Evolutionary conservation across 305 asterid species (phyloP).

Genomic region (Rubia tinctorum): DNA sequence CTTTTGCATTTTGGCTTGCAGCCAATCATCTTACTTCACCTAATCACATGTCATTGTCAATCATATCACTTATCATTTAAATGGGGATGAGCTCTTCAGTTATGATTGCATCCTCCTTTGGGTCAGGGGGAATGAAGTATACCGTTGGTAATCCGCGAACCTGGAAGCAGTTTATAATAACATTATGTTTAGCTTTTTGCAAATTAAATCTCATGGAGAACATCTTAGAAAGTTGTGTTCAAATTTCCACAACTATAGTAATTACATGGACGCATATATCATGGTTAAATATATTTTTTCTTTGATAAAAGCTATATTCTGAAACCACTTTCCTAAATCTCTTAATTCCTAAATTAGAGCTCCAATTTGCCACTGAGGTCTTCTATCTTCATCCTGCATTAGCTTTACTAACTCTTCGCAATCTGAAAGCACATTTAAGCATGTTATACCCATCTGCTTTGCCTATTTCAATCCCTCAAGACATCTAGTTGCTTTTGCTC

Average conservation of each 20-base stretch:
- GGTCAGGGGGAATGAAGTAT: slow-evolving; percentile 87
- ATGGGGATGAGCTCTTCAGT: slow-evolving; percentile 96
- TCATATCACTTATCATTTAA: slow-evolving; percentile 83
- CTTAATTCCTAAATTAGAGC: too few relatives aligned
- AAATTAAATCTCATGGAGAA: neutral
- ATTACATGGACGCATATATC: neutral
- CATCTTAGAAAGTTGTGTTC: neutral
- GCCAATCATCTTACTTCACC: slow-evolving; percentile 36
- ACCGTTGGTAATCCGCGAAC: slow-evolving; percentile 86
- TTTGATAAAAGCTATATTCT: too few relatives aligned
- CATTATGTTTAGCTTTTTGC: neutral
- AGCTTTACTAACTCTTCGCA: too few relatives aligned
- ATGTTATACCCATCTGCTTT: too few relatives aligned
- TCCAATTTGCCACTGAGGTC: too few relatives aligned
- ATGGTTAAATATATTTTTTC: neutral
- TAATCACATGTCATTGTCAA: slow-evolving; percentile 74
- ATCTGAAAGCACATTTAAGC: too few relatives aligned
- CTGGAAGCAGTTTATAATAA: slow-evolving; percentile 33
- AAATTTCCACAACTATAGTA: too few relatives aligned
- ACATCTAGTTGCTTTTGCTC: too few relatives aligned
- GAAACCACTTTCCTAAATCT: too few relatives aligned
- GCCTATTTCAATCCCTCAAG: too few relatives aligned
- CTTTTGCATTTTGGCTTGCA: neutral
- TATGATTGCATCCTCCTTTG: slow-evolving; percentile 79
- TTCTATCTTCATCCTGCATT: too few relatives aligned